phyloP scores from a whole-genome alignment of 495 filamentous ascomycete genomes.

The Cairneyella variabilis region DNA sequence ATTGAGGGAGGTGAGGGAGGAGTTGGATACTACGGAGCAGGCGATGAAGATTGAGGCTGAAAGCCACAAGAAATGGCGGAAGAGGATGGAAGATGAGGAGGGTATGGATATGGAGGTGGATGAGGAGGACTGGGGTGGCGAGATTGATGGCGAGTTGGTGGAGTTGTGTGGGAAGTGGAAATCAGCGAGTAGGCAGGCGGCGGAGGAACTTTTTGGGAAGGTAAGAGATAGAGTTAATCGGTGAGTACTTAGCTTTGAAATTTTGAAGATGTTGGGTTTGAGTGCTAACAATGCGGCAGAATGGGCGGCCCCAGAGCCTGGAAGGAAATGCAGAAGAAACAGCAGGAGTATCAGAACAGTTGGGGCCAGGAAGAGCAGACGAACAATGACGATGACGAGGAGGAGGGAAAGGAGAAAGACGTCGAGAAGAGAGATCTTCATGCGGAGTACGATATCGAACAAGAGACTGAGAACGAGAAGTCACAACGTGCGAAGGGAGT shows the following conservation, averaged over 20 bases:
- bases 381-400: slow-evolving; percentile 30
- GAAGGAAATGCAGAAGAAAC: slow-evolving; percentile 40
- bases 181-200: slow-evolving; percentile 37
- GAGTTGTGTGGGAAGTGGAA: slow-evolving; percentile 34
- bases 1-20: slow-evolving; percentile 28
- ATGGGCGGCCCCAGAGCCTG: slow-evolving; percentile 49
- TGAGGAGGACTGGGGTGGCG: slow-evolving; percentile 11
- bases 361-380: slow-evolving; percentile 28
- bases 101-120: too few relatives aligned
- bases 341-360: slow-evolving; percentile 29
- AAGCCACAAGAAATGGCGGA: slow-evolving; percentile 12
- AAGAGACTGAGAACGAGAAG: slow-evolving; percentile 25
- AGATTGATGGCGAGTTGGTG: slow-evolving; percentile 23
- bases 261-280: neutral
- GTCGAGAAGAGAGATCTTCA: slow-evolving; percentile 35
- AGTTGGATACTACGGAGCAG: slow-evolving; percentile 24
- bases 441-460: slow-evolving; percentile 26
- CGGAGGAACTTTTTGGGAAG: slow-evolving; percentile 43
- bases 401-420: slow-evolving; percentile 27
- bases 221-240: slow-evolving; percentile 42
- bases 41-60: slow-evolving; percentile 24
- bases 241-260: slow-evolving; percentile 5
- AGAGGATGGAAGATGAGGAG: too few relatives aligned
- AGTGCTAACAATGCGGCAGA: slow-evolving; percentile 9
- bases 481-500: slow-evolving; percentile 22